Base-by-base conservation (phyloP, 129 eudicot genomes). In the Artemisia tridentata region DNA sequence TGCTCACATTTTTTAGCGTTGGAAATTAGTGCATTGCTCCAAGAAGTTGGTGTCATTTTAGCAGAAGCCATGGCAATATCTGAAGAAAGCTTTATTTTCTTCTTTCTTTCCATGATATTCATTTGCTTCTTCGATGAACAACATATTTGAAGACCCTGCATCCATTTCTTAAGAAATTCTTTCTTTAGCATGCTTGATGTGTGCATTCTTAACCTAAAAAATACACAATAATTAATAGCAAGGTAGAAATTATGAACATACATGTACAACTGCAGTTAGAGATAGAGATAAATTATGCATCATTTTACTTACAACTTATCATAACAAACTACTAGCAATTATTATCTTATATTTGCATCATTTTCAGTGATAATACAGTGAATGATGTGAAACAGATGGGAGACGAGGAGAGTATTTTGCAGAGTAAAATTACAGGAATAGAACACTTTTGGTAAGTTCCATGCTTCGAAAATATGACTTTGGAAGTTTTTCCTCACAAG, bases 1-100 rank as follows among this genome's bases (percentile, higher is more conserved):
- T 79, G 61, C 7, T 45, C 55, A 19, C 25, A 25, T 78, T 78
- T 57, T 78, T 74, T 59, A 11, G 88, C 84, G 1, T 80, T 53
- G 59, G 79, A 69, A 61, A 88, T 80, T 38, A 91, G 56, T 80
- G 95, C 84, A 45, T 58, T 81, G 49, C 97, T 85, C 97, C 97
- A 91, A 25, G 45, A 69, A 15, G 79, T 79, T 45, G 82, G 1
- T 11, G 71, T 43, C 15, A 14, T 76, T 69, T 82, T 83, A 27
- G 90, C 69, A 46, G 92, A 88, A 67, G 90, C 97, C 78, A 91
- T 85, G 45, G 97, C 97, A 7, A 88, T 77, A 29, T 91, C 97
- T 19, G 97, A 88, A 2, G 88, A 79, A 29, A 85, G 71, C 74
- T 88, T 85, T 46, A 91, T 85, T 58, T 84, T 88, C 63, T 77